Evolutionary conservation across 805 yeast genomes (phyloP), one percentile per base, ranked within the genome.

Genomic region (Yarrowia divulgata): DNA sequence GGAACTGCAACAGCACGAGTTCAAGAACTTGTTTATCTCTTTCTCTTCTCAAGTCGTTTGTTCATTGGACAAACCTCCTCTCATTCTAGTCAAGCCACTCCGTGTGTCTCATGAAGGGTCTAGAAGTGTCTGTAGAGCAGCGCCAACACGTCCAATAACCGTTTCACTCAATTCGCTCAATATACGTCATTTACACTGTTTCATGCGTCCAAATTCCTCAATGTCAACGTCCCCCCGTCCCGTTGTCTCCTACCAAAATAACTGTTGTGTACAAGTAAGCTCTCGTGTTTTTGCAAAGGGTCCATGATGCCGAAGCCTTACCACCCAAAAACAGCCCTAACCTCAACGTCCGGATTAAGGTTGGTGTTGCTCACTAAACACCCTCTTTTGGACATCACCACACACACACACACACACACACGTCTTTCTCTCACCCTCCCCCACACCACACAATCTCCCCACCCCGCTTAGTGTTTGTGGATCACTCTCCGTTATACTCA

Each of bases 311-410:
- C 40, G 14, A 39, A n/a, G 45, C 45, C 45, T 14, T 14, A 39
- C 7, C 2, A n/a, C n/a, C 13, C 1, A 14, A 45, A 39, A 2
- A 2, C 29, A 23, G 29, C 60, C 60, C 60, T 54, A 54, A 54
- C 60, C 45, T 5, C 34, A 5, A 13, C 12, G 8, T 39, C 60
- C 35, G 4, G 14, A 54, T 54, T 54, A 54, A 54, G 60, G 60
- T 54, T 54, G 60, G 60, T 54, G 60, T 54, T 54, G 60, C 60
- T 54, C 60, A 54, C 45, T 37, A 54, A 54, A 54, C 60, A 54
- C 60, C 60, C 60, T 54, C 60, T 39, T 54, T 37, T 39, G 60
- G 45, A 54, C 60, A 54, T 54, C 60, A 54, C 60, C 60, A 54
- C 60, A n/a, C 16, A 23, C 60, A 54, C 60, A n/a, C 16, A 8